Percentiles rank a stretch among this genome's conserved stretches.
phyloP scores from a whole-genome alignment of 805 yeast species.

The Zygoascus tannicola region DNA sequence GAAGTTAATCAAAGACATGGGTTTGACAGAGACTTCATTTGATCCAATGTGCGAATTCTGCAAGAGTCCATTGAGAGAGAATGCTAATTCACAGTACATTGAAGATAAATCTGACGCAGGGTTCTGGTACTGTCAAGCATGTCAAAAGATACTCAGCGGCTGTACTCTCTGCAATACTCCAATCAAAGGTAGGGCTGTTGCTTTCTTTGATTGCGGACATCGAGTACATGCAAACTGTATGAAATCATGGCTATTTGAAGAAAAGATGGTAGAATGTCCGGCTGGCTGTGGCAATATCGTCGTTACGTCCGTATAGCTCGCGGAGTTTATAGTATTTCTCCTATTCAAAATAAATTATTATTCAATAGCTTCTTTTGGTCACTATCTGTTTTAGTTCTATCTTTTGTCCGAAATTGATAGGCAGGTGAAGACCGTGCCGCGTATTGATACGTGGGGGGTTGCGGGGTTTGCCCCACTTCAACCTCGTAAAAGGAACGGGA shows the following conservation, averaged over 20 bases:
- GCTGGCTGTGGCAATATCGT: conserved; percentile 42
- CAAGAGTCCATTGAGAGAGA: conserved; percentile 25
- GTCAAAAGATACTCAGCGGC: conserved; percentile 50
- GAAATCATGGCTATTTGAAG: conserved; percentile 63
- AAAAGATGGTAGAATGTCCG: conserved; percentile 65
- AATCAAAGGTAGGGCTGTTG: conserved; percentile 58
- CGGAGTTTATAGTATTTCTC: too few species aligned
- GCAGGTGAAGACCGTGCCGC: too few species aligned
- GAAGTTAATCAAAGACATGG: conserved; percentile 22
- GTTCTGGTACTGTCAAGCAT: conserved; percentile 77
- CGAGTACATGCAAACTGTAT: conserved; percentile 77
- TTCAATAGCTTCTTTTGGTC: too few species aligned
- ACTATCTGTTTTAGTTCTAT: too few species aligned
- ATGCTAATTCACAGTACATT: conserved; percentile 19
- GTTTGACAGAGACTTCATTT: conserved; percentile 29
- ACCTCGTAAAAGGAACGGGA: too few species aligned
- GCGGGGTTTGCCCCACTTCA: too few species aligned
- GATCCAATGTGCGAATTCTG: conserved; percentile 39
- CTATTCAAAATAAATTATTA: too few species aligned
- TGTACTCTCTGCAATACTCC: conserved; percentile 76
- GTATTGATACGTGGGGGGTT: too few species aligned
- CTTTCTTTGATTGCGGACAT: conserved; percentile 69
- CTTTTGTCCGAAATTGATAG: too few species aligned
- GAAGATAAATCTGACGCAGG: conserved; percentile 35
- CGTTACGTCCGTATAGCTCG: too few species aligned